phyloP scores from a whole-genome alignment of 148 eudicot species.

The Vaccinium darrowii region DNA sequence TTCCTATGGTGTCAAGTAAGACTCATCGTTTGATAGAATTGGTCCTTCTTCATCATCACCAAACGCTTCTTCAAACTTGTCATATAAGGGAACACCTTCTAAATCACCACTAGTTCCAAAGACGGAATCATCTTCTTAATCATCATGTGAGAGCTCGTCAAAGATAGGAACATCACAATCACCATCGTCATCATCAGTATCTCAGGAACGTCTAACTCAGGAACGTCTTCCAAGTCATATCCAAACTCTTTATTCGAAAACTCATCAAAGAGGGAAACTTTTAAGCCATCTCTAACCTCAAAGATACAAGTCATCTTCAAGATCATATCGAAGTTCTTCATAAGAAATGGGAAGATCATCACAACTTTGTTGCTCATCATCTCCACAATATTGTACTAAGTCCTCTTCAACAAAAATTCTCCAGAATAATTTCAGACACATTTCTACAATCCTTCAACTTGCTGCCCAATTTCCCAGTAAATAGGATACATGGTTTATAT shows the following conservation, averaged over 20 bases:
- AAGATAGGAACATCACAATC: not conserved
- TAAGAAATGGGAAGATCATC: not conserved
- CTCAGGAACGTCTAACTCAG: not conserved
- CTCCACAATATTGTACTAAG: not conserved
- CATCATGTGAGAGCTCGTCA: not conserved
- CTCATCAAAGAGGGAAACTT: not conserved
- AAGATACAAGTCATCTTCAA: not conserved
- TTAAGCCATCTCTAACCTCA: not conserved
- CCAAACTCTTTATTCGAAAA: not conserved
- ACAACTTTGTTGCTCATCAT: not conserved
- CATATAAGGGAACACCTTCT: not conserved
- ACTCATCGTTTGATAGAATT: not conserved
- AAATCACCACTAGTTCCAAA: not conserved
- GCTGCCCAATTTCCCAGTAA: not conserved
- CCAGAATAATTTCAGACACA: not conserved
- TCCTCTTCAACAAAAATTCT: not conserved
- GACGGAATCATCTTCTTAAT: not conserved
- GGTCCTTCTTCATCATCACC: not conserved
- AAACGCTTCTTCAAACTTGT: not conserved
- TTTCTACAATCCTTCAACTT: not conserved
- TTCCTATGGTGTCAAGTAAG: not conserved
- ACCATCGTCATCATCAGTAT: not conserved
- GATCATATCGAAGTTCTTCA: not conserved
- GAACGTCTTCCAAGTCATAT: not conserved
- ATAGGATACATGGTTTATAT: not conserved